These are phyloP conservation scores for Echites panduratus DNA, from an alignment of 257 asterid species.

Conservation along the genomic window DNA sequence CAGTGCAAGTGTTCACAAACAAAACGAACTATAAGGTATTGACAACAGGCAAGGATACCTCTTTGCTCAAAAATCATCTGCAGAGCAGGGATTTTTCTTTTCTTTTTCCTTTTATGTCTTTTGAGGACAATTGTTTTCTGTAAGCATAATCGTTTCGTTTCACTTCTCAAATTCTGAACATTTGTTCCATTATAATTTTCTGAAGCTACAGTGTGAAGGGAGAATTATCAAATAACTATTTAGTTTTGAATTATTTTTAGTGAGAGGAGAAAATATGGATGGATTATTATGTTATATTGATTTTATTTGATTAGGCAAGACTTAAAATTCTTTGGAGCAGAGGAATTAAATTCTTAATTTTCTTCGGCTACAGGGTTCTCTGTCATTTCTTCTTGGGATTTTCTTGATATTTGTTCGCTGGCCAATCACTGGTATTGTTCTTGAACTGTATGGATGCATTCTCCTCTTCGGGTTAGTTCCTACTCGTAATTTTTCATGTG, in stretches of 20 bases:
- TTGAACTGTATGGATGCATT: constrained; percentile 64
- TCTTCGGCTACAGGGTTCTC: constrained; percentile 45
- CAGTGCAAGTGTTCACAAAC: constrained; percentile 60
- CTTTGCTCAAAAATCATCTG: not conserved
- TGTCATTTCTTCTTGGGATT: constrained; percentile 62
- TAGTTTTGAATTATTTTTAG: not conserved
- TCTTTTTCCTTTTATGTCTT: not conserved
- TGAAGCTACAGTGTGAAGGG: not conserved
- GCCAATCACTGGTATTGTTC: constrained; percentile 69
- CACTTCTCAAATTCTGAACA: not conserved
- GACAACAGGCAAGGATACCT: constrained; percentile 5
- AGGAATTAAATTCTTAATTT: not conserved
- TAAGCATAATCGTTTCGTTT: not conserved
- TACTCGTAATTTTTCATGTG: constrained; percentile 2
- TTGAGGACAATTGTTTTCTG: not conserved
- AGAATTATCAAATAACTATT: not conserved
- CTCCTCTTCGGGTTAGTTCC: constrained; percentile 57
- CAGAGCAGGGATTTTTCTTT: not conserved
- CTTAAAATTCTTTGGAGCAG: not conserved
- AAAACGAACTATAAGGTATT: constrained; percentile 66
- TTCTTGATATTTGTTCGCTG: constrained; percentile 76
- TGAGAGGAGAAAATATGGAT: not conserved
- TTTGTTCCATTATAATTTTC: not conserved
- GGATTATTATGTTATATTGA: not conserved
- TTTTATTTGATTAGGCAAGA: not conserved